These are phyloP conservation scores for Aspergillus sp. DNA, from an alignment of 2,329 filamentous ascomycete genomes.

Conservation along the genomic window DNA sequence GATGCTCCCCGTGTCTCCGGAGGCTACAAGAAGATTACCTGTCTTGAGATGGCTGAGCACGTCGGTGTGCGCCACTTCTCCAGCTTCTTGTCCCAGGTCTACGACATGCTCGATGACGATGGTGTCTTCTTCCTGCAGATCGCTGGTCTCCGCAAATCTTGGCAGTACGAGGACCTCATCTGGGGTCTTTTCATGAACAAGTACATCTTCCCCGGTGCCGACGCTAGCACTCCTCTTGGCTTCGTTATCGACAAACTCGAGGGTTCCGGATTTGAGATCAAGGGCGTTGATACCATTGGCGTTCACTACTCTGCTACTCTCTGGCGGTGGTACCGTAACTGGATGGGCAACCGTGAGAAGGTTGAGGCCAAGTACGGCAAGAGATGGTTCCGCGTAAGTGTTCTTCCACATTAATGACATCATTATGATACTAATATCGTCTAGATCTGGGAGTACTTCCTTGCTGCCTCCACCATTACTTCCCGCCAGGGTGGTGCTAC, in stretches of 20 bases:
- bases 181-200: constrained; percentile 99
- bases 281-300: constrained; percentile 84
- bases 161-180: constrained; percentile 97
- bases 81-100: constrained; percentile 74
- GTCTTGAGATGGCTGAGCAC: constrained; percentile 97
- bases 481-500: constrained; percentile 77
- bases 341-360: constrained; percentile 89
- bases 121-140: constrained; percentile 95
- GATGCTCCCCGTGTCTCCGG: constrained; percentile 76
- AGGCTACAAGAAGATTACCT: constrained; percentile 90
- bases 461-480: constrained; percentile 75
- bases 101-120: constrained; percentile 94
- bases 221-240: constrained; percentile 87
- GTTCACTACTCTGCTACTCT: constrained; percentile 95
- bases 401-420: not conserved
- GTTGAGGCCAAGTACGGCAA: constrained; percentile 91
- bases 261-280: constrained; percentile 81
- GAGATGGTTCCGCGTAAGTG: constrained; percentile 84
- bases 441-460: constrained; percentile 86
- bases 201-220: constrained; percentile 95
- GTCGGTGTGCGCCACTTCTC: constrained; percentile 87
- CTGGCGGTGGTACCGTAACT: constrained; percentile 98
- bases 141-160: constrained; percentile 83
- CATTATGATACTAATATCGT: not conserved
- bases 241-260: constrained; percentile 82